These are phyloP conservation scores for Purpureocillium lavendulum DNA, from an alignment of 2,329 filamentous ascomycete genomes.

Conservation along the genomic window DNA sequence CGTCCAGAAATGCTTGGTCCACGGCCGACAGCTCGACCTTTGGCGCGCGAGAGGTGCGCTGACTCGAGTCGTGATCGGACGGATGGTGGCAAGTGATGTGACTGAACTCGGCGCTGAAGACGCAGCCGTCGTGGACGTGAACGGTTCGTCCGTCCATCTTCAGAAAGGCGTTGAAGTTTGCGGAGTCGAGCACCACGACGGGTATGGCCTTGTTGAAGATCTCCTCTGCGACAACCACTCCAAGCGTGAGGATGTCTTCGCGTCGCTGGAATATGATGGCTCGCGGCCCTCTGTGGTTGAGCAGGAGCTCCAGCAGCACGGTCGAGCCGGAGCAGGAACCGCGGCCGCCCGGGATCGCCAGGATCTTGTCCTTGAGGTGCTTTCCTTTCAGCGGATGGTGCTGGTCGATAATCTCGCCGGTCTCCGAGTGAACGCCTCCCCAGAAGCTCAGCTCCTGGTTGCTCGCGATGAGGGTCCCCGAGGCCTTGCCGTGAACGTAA, in stretches of 20 bases:
- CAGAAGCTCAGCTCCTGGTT: conserved; percentile 32
- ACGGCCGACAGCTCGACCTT: conserved; percentile 3
- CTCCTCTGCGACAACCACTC: conserved; percentile 32
- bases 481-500: conserved; percentile 15
- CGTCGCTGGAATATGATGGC: conserved; percentile 30
- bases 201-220: conserved; percentile 32
- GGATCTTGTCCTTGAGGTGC: conserved; percentile 20
- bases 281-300: conserved; percentile 26
- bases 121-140: no score
- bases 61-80: no score
- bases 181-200: conserved; percentile 19
- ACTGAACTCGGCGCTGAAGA: no score
- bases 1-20: conserved; percentile 19
- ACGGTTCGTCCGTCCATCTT: no score
- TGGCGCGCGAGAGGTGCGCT: no score
- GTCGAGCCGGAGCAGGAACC: conserved; percentile 38
- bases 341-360: conserved; percentile 35
- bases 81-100: no score
- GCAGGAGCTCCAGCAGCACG: conserved; percentile 33
- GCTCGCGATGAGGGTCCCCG: conserved; percentile 19
- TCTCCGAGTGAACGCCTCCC: conserved; percentile 31
- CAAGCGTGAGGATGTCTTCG: conserved; percentile 36
- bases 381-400: conserved; percentile 30
- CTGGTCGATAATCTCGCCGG: conserved; percentile 32
- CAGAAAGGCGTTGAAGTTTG: conserved; percentile 6